Evolutionary conservation across 768 basidiomycete species (phyloP).

Genomic region (Vishniacozyma victoriae): DNA sequence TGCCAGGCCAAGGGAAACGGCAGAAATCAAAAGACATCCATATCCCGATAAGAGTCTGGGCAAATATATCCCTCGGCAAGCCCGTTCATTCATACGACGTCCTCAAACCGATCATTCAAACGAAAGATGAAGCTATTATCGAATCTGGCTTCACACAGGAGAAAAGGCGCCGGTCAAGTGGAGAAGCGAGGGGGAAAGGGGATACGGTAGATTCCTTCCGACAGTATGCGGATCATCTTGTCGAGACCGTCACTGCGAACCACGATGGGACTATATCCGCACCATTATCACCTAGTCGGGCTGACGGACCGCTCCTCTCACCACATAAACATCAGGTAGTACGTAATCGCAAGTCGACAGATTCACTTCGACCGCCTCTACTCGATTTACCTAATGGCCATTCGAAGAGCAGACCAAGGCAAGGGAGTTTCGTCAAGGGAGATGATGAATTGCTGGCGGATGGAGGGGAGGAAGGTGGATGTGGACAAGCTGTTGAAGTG

Average conservation of each 20-base stretch:
- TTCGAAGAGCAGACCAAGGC: conserved; percentile 3
- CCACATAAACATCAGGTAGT: too few relatives aligned
- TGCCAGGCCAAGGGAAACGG: conserved; percentile 42
- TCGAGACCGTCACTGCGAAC: background rate
- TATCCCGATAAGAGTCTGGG: conserved; percentile 86
- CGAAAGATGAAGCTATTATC: background rate
- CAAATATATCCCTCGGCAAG: conserved; percentile 71
- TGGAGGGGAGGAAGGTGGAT: conserved; percentile 26
- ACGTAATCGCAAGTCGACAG: too few relatives aligned
- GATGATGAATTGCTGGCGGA: conserved; percentile 28
- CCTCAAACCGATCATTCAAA: conserved; percentile 64
- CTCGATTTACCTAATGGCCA: background rate
- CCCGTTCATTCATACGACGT: conserved; percentile 60
- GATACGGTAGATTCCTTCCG: conserved; percentile 30
- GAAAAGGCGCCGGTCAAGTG: conserved; percentile 3
- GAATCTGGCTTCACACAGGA: background rate
- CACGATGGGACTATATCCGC: background rate
- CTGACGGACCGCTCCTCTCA: background rate
- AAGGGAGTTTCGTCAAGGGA: conserved; percentile 17
- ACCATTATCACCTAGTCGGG: conserved; percentile 7
- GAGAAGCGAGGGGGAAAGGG: conserved; percentile 7
- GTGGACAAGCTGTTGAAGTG: conserved; percentile 81
- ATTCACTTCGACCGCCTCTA: background rate
- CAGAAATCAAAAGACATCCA: conserved; percentile 59
- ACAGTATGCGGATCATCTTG: conserved; percentile 27